Base-by-base conservation (phyloP, 768 basidiomycete genomes). In the Mycena vitilis region DNA sequence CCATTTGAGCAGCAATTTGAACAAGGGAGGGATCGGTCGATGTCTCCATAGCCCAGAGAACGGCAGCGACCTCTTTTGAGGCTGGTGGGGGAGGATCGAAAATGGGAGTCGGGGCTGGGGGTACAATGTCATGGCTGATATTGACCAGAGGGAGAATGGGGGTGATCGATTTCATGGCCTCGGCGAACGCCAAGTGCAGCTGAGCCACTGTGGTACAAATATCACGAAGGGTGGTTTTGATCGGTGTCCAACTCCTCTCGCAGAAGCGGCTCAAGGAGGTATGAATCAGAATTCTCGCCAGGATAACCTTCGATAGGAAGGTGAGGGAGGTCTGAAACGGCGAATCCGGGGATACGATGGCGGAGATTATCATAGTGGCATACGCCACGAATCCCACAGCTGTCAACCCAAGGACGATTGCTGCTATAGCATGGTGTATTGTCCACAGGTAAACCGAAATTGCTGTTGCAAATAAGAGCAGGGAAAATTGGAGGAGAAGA, bases 261-360 rank as follows among this genome's bases (percentile, higher is more conserved):
- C 30, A 47, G 45, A 47, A 16, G 45, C 45, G 45, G 45, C 45
- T 30, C 30, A 30, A 30, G 45, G 18, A 8, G 20, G 45, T 47
- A 47, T 7, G 18, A 47, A 13, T 16, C 20, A 18, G 45, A 20
- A 47, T 16, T 18, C 45, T 20, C 45, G 11, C 3, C 45, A 47
- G 15, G 20, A 47, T 47, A 18, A 18, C 20, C 20, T 47, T 55
- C 3, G 38, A n/a, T 12, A 55, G 3, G 25, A 25, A 37, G 22
- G 36, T n/a, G 10, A 59, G 57, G n/a, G 57, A 34, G 4, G 57
- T 59, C 22, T 59, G 57, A 42, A 59, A 59, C 30, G 57, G 57
- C 16, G 57, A 59, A 59, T 59, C 45, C 23, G 22, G 42, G 11
- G 20, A 59, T 20, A 30, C 30, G 10, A 25, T 10, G 45, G 57